phyloP scores from a whole-genome alignment of 1,284 basidiomycete species.

The Microbotryum lychnidis-dioicae region DNA sequence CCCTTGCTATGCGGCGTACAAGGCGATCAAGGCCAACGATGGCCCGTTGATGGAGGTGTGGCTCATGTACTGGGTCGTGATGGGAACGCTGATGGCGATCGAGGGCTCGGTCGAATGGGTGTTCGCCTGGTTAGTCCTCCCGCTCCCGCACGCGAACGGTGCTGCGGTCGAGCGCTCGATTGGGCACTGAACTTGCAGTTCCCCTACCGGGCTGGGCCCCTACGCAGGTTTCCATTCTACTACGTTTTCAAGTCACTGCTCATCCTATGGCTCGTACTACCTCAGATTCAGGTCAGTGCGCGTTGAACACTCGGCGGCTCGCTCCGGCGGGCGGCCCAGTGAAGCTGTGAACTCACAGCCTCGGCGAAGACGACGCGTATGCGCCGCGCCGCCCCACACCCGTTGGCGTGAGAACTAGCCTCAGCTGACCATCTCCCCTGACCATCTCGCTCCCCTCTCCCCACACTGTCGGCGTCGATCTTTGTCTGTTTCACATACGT shows the following conservation, averaged over 20 bases:
- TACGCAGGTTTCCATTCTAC: conserved; percentile 74
- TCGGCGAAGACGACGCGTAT: background rate
- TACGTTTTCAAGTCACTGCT: conserved; percentile 72
- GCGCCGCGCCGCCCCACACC: background rate
- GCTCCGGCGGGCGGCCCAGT: background rate
- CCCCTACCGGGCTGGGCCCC: background rate
- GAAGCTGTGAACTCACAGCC: background rate
- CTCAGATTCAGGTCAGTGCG: conserved; percentile 55
- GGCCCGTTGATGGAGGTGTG: conserved; percentile 61
- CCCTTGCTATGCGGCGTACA: no score
- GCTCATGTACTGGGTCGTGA: conserved; percentile 84
- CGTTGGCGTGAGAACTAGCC: no score
- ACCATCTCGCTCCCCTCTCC: background rate
- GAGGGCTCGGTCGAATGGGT: conserved; percentile 74
- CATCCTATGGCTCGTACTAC: conserved; percentile 80
- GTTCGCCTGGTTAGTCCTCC: conserved; percentile 59
- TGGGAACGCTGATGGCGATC: conserved; percentile 62
- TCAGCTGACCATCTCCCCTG: no score
- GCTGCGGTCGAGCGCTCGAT: background rate
- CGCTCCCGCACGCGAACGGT: background rate
- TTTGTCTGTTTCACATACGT: background rate
- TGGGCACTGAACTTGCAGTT: background rate
- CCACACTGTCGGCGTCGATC: background rate
- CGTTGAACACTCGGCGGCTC: background rate
- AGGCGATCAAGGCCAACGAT: conserved; percentile 60